These are phyloP conservation scores for Scheffersomyces lignicola DNA, from an alignment of 1,139 yeast species.

Conservation along the genomic window DNA sequence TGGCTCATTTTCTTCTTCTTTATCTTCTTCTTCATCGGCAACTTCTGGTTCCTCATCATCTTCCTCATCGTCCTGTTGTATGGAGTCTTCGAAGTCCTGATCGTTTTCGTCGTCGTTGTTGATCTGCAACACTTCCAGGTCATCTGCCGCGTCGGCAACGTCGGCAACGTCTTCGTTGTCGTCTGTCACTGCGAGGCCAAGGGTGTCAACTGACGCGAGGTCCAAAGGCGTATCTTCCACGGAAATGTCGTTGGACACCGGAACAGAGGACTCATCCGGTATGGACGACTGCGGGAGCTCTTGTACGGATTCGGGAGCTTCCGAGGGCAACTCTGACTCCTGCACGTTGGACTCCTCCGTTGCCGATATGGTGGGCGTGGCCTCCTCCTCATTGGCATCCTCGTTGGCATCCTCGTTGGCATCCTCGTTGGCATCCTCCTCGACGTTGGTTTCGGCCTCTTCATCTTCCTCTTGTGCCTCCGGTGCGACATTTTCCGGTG, in stretches of 20 bases:
- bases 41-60: constrained; percentile 22
- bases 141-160: constrained; percentile 28
- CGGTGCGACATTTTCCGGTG: constrained; percentile 6
- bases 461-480: constrained; percentile 6
- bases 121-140: constrained; percentile 29
- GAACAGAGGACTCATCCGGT: background rate
- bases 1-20: constrained; percentile 3
- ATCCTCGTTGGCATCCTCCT: constrained; percentile 1
- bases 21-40: constrained; percentile 4
- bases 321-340: too few relatives aligned
- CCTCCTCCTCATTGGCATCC: constrained; percentile 1
- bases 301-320: constrained; percentile 10
- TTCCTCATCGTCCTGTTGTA: constrained; percentile 17
- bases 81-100: constrained; percentile 4
- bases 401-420: background rate
- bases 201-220: constrained; percentile 2
- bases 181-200: too few relatives aligned
- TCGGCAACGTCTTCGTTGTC: constrained; percentile 15
- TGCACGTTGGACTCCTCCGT: background rate
- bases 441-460: constrained; percentile 4
- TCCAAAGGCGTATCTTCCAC: background rate
- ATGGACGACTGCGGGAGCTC: too few relatives aligned
- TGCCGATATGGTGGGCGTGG: background rate
- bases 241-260: background rate
- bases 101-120: constrained; percentile 15